Conservation (phyloP, 495 filamentous ascomycete species). For the Talaromyces borbonicus region DNA sequence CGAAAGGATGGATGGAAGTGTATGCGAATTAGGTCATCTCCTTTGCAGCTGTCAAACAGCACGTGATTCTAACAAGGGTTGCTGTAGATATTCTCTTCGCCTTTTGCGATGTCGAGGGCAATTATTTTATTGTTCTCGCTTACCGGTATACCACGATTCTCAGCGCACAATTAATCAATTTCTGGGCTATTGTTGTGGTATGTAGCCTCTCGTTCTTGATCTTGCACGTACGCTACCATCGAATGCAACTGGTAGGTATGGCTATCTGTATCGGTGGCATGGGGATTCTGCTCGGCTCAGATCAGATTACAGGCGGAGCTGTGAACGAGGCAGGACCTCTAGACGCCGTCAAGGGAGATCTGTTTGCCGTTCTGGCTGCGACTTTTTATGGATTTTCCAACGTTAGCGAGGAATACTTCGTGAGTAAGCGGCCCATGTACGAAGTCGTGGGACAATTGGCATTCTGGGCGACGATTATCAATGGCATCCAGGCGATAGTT, state of each 20-base stretch:
- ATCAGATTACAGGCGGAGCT: conserved; percentile 60
- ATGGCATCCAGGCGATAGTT: conserved; percentile 79
- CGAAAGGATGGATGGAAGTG: conserved; percentile 78
- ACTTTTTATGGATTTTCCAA: conserved; percentile 89
- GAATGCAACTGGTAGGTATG: conserved; percentile 75
- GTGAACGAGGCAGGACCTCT: conserved; percentile 48
- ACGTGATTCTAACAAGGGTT: too few relatives aligned
- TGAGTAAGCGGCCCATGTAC: conserved; percentile 76
- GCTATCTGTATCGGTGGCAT: conserved; percentile 86
- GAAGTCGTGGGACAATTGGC: conserved; percentile 89
- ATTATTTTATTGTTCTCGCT: conserved; percentile 93
- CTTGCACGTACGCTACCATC: conserved; percentile 79
- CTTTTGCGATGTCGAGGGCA: conserved; percentile 91
- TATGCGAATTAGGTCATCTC: conserved; percentile 13
- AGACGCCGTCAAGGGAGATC: conserved; percentile 82
- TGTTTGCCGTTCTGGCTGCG: conserved; percentile 82
- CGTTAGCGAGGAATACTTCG: conserved; percentile 85
- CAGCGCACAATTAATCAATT: conserved; percentile 91
- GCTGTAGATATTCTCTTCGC: conserved; percentile 68
- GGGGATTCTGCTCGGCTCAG: conserved; percentile 76
- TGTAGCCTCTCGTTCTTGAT: conserved; percentile 75
- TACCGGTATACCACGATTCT: conserved; percentile 88
- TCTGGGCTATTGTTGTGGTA: conserved; percentile 95
- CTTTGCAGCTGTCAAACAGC: too few relatives aligned
- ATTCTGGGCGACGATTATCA: conserved; percentile 84